Evolutionary conservation across 2,329 filamentous ascomycete genomes (phyloP).

Genomic region (Aspergillus jensenii): DNA sequence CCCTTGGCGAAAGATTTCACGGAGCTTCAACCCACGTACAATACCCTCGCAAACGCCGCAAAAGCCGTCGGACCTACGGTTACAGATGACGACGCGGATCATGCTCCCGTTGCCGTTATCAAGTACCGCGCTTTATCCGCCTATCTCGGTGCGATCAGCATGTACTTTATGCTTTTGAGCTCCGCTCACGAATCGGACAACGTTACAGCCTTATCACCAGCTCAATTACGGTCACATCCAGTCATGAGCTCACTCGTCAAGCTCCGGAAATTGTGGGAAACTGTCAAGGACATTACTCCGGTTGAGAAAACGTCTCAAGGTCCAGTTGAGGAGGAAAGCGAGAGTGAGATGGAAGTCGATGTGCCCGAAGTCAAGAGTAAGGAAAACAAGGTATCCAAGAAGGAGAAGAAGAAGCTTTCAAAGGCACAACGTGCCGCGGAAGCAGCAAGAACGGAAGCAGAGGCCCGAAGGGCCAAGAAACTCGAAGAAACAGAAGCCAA

Average conservation of each 20-base stretch:
- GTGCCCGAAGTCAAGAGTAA: constrained; percentile 23
- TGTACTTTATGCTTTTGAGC: constrained; percentile 94
- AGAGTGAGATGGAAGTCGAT: constrained; percentile 28
- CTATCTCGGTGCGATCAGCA: constrained; percentile 81
- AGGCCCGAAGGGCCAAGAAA: constrained; percentile 54
- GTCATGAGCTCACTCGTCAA: constrained; percentile 83
- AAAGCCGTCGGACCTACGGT: constrained; percentile 53
- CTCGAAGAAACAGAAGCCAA: constrained; percentile 64
- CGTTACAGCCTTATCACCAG: constrained; percentile 65
- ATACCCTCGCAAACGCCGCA: constrained; percentile 60
- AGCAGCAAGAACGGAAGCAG: constrained; percentile 55
- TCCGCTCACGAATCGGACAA: constrained; percentile 65
- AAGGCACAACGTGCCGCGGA: constrained; percentile 53
- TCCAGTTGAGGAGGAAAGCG: constrained; percentile 7
- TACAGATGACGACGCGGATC: constrained; percentile 38
- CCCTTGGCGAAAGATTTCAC: constrained; percentile 78
- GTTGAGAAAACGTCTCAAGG: constrained; percentile 33
- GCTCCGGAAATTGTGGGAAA: constrained; percentile 78
- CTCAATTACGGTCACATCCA: constrained; percentile 82
- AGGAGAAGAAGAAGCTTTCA: constrained; percentile 44
- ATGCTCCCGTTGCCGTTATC: constrained; percentile 58
- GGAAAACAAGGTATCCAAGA: constrained; percentile 42
- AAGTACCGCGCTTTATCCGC: constrained; percentile 80
- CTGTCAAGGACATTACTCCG: constrained; percentile 65
- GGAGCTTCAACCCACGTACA: constrained; percentile 62